These are phyloP conservation scores for Fusarium zealandicum DNA, from an alignment of 2,329 filamentous ascomycete species.

Conservation along the genomic window DNA sequence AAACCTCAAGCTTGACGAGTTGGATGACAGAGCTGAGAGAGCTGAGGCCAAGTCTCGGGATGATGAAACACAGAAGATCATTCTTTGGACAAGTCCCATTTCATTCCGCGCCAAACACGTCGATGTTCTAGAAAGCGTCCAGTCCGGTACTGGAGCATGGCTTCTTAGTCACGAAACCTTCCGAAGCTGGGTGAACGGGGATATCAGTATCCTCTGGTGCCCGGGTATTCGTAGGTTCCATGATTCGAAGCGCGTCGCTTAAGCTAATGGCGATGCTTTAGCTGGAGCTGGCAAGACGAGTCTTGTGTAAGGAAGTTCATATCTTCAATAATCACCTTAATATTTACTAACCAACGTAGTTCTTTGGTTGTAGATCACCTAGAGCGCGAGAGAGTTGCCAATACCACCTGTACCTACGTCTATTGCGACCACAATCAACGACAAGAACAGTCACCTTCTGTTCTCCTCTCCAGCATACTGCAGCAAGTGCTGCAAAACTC, in stretches of 20 bases:
- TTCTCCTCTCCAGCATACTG: background rate
- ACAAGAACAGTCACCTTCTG: background rate
- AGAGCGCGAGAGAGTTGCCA: background rate
- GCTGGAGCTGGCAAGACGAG: background rate
- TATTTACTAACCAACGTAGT: background rate
- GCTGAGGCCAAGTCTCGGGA: background rate
- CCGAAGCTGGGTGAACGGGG: background rate
- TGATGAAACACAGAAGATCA: background rate
- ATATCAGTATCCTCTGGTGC: background rate
- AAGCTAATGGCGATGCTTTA: background rate
- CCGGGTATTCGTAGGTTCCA: background rate
- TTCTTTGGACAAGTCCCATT: background rate
- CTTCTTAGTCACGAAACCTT: background rate
- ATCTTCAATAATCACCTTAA: background rate
- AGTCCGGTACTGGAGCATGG: background rate
- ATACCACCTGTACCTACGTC: background rate
- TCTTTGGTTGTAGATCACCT: background rate
- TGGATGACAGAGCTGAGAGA: background rate
- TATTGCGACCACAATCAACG: conserved; percentile 1
- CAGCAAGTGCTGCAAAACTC: background rate
- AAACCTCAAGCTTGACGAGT: background rate
- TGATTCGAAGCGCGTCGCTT: background rate
- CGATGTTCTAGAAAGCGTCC: background rate
- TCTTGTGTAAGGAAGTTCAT: background rate
- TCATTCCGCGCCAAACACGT: background rate